Evolutionary conservation across 352 stramenopile genomes (phyloP), one percentile per base, ranked within the genome.

Genomic region (Phytophthora pisi): DNA sequence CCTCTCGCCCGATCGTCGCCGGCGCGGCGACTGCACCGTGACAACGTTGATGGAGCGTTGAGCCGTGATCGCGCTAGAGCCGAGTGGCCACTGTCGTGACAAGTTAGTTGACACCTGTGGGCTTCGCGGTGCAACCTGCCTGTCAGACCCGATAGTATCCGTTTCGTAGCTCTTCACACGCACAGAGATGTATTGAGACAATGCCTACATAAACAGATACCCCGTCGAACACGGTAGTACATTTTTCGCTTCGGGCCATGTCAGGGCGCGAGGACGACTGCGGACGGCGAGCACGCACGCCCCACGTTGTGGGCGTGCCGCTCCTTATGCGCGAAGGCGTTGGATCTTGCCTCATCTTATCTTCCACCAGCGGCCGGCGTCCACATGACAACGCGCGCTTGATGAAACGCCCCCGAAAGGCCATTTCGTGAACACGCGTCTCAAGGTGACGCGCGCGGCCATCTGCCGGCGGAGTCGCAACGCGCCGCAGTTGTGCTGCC

Each of bases 261-360:
- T 40, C 11, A 34, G 46, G 47, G 45, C 24, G 23, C 16, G 38
- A 60, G 52, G 38, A 42, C 34, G 52, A 53, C 51, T 18, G 24
- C 38, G 34, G 34, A n/a, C 43, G 24, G 26, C 23, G 30, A 51
- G 64, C 58, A 72, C 53, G 61, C 56, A 66, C 51, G 50, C 43
- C 42, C 4, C 40, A 46, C 40, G 40, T 46, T 46, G 15, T 11
- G 40, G 13, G 4, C 15, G 16, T 20, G 40, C 24, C 55, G 55
- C 64, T 42, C 54, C 61, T 61, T 51, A 56, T 62, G 31, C 46
- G 20, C 2, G 31, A 46, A 7, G 24, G 15, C 26, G 52, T 34
- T 54, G 59, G 26, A 50, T 64, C 55, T 73, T 60, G 56, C 62
- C 43, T 68, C 61, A 72, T 65, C 62, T 72, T 72, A 66, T 74